These are phyloP conservation scores for Candolleomyces aberdarensis DNA, from an alignment of 768 basidiomycete genomes.

Conservation along the genomic window DNA sequence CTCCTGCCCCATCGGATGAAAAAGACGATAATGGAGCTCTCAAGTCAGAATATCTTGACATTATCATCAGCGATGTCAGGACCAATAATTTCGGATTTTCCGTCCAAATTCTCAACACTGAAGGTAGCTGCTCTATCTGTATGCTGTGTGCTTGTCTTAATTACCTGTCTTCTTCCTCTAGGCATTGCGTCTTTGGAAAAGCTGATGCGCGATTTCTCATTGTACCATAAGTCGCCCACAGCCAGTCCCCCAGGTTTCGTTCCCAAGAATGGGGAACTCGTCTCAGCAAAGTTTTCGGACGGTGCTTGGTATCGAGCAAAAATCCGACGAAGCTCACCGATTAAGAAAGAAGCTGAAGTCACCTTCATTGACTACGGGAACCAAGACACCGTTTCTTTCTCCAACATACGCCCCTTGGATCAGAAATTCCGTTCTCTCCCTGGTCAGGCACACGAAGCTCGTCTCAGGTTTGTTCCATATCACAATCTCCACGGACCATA, in stretches of 20 bases:
- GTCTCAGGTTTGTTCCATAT: slow-evolving; percentile 58
- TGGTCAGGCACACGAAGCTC: slow-evolving; percentile 93
- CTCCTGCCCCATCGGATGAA: slow-evolving; percentile 29
- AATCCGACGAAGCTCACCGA: slow-evolving; percentile 78
- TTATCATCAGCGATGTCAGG: slow-evolving; percentile 88
- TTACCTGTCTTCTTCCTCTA: slow-evolving; percentile 23
- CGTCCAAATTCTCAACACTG: slow-evolving; percentile 88
- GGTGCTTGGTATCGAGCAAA: slow-evolving; percentile 96
- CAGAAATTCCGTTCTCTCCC: slow-evolving; percentile 85
- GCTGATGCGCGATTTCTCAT: slow-evolving; percentile 90
- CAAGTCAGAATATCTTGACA: slow-evolving; percentile 85
- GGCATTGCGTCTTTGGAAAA: slow-evolving; percentile 91
- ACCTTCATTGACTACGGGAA: slow-evolving; percentile 97
- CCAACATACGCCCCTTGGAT: slow-evolving; percentile 86
- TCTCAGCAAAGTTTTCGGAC: slow-evolving; percentile 93
- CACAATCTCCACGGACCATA: not conserved
- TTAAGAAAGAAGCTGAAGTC: slow-evolving; percentile 93
- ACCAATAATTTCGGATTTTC: slow-evolving; percentile 82
- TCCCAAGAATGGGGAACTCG: slow-evolving; percentile 84
- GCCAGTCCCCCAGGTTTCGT: slow-evolving; percentile 62
- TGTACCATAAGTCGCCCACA: slow-evolving; percentile 72
- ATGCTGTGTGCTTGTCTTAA: not conserved
- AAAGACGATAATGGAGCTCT: slow-evolving; percentile 51
- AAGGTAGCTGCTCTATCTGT: slow-evolving; percentile 51
- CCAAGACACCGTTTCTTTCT: slow-evolving; percentile 81